Evolutionary conservation across 257 asterid genomes (phyloP), one percentile per base, ranked within the genome.

Genomic region (Solanum verrucosum): DNA sequence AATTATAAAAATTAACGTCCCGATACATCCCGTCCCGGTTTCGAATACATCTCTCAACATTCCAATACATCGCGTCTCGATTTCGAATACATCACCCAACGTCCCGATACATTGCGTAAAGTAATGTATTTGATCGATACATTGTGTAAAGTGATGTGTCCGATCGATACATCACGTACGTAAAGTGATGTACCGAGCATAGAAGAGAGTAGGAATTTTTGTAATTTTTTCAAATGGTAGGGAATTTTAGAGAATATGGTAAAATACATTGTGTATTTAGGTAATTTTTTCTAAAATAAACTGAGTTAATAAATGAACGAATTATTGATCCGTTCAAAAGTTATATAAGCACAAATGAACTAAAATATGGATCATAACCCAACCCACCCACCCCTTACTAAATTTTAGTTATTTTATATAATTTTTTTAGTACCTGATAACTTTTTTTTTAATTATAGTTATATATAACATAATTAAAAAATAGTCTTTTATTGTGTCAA

Each of bases 31-130:
- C 63, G 4, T 52, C 9, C 0, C 4, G 4, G 0, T 52, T 52
- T 18, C 7, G 9, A 6, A 52, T 52, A 52, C 23, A 52, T 52
- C 63, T 0, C 8, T 52, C 23, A 52, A 16, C 4, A 2, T 52
- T 0, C 0, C 1, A 6, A 52, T 52, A 16, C 9, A 52, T 52
- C 9, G 63, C 3, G 9, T 52, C 9, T 16, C n/a, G 9, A 0
- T 52, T 52, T 52, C 1, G 63, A 0, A 52, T 52, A 6, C 63
- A 52, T 52, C 63, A 52, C 9, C 0, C 4, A 52, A 52, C 2
- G 4, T 2, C 1, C 9, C 0, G 3, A 52, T 18, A 16, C 0
- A 52, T 52, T 2, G 9, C 3, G 63, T 52, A 52, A 52, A 52
- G 63, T 52, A 4, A 52, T 52, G 9, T 16, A 52, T 52, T 4